These are phyloP conservation scores for Pythium rhizo-oryzae DNA, from an alignment of 352 stramenopile genomes.

Conservation along the genomic window DNA sequence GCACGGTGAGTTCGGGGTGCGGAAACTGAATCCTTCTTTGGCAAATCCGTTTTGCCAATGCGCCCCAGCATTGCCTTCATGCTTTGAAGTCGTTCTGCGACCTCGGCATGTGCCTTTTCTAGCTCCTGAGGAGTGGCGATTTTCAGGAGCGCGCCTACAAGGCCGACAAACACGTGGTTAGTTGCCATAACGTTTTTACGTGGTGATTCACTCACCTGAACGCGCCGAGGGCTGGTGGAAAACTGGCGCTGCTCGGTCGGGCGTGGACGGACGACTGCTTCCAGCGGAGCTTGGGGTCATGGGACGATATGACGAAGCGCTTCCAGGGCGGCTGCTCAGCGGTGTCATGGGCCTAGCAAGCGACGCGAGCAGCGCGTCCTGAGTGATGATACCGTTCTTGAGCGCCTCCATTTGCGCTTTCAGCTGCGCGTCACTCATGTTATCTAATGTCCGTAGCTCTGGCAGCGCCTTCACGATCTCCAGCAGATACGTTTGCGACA, in stretches of 20 bases:
- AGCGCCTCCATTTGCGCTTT: constrained; percentile 48
- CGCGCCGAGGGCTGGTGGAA: constrained; percentile 55
- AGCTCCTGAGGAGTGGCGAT: constrained; percentile 47
- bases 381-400: constrained; percentile 41
- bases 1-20: neutral
- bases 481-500: constrained; percentile 60
- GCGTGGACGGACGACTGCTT: constrained; percentile 1
- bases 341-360: constrained; percentile 40
- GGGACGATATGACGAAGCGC: constrained; percentile 35
- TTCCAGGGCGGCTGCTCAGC: constrained; percentile 38
- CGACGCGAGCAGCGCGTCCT: constrained; percentile 35
- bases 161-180: constrained; percentile 23
- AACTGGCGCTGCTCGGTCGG: constrained; percentile 37
- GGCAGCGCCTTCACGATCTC: constrained; percentile 47
- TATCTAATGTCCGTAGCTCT: constrained; percentile 66
- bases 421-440: constrained; percentile 49
- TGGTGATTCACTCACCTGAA: constrained; percentile 32
- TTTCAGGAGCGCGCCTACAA: constrained; percentile 50
- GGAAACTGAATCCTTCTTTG: neutral
- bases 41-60: constrained; percentile 24
- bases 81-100: constrained; percentile 52
- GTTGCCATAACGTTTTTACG: neutral
- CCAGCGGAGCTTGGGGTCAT: constrained; percentile 27
- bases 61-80: constrained; percentile 60
- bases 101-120: constrained; percentile 51